phyloP scores from a whole-genome alignment of 306 rosid genomes.

The Acacia acuminata region DNA sequence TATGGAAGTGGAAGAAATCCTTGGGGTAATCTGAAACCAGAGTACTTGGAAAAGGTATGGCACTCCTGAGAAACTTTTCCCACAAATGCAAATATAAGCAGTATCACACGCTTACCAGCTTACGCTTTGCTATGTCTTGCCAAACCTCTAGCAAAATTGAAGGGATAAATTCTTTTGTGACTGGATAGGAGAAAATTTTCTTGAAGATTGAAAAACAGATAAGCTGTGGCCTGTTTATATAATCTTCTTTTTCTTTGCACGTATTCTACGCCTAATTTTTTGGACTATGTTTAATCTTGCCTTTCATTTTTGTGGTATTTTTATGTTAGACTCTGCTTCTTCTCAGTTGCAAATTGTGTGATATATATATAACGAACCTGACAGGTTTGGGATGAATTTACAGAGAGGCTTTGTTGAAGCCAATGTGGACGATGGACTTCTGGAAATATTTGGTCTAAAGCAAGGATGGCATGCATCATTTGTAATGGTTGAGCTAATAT shows the following conservation, averaged over 20 bases:
- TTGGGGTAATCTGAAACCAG: conserved; percentile 88
- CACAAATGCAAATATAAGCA: neutral
- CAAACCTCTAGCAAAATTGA: neutral
- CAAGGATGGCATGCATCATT: conserved; percentile 99
- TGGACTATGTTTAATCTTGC: neutral
- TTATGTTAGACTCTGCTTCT: neutral
- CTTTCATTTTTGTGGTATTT: neutral
- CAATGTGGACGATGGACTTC: conserved; percentile 87
- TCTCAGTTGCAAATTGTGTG: neutral
- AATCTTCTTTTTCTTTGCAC: neutral
- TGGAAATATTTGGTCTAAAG: conserved; percentile 94
- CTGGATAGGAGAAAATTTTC: neutral
- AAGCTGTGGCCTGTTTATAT: neutral
- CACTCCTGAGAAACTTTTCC: neutral
- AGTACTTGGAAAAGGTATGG: conserved; percentile 90
- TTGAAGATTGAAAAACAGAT: neutral
- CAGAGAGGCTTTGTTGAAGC: conserved; percentile 97
- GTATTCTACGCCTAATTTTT: neutral
- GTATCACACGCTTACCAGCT: neutral
- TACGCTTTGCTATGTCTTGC: neutral
- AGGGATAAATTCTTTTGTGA: neutral
- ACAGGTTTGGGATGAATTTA: conserved; percentile 23
- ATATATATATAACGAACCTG: conserved; percentile 17
- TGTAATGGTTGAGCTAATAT: conserved; percentile 92
- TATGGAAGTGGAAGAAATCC: conserved; percentile 98